Base-by-base conservation (phyloP, 2,329 filamentous ascomycete genomes). In the Fusarium multiceps region DNA sequence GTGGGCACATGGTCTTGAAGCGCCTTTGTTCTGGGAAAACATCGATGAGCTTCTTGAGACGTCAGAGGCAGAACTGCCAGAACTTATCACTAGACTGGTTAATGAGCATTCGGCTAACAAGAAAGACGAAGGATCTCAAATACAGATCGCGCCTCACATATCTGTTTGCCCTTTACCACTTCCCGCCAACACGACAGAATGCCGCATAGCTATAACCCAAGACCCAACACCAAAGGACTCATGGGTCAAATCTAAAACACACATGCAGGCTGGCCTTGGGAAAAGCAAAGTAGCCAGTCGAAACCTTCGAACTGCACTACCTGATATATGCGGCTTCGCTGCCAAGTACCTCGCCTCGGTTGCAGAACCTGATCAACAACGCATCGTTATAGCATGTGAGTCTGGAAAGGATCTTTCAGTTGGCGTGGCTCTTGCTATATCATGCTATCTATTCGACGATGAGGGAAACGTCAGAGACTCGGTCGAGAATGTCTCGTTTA, bases 1-100 rank as follows among this genome's bases (percentile, higher is more conserved):
- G 72, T 99, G 96, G 96, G 91, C 94, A 2, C 82, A 87, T 55
- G 93, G 93, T 0, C 86, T 98, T 18, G 96, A 92, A 1, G 89
- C 95, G 0, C 78, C 82, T 1, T 68, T 95, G 1, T 99, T 97
- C 80, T 99, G 96, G 96, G 80, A 79, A 4, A 84, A 97, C 72
- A 83, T 82, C 43, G 82, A 87, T 0, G 41, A 76, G 8, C 82
- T 98, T 13, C 82, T 97, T 21, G 78, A 78, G 0, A 86, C 90
- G 0, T 75, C 86, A 0, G 94, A 98, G 74, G 85, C 88, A 12
- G 88, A 93, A 4, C 79, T 89, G 1, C 84, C 85, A 0, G 82
- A 74, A 4, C 72, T 87, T 11, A 89, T 91, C 12, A 63, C 76
- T 14, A 65, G 59, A 12, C 76, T 90, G 16, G 80, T 88, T 7